Percentiles rank a stretch among this genome's conserved stretches.
phyloP scores from a whole-genome alignment of 2,329 filamentous ascomycete species.

The Chalaropsis ovoidea region DNA sequence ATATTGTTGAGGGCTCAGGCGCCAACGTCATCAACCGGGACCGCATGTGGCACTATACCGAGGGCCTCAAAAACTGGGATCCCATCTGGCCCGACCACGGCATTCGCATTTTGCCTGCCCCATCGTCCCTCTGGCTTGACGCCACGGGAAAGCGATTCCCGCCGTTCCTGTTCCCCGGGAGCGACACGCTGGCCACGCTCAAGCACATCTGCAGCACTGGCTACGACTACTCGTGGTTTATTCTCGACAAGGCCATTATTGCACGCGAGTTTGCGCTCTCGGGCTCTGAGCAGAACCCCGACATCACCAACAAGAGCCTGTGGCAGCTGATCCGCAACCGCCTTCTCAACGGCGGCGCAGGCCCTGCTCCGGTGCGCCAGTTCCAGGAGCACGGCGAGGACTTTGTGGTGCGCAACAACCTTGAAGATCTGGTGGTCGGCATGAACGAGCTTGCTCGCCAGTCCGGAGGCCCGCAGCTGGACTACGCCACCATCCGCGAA shows the following conservation, averaged over 20 bases:
- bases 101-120: slow-evolving; percentile 50
- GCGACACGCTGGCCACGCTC: slow-evolving; percentile 48
- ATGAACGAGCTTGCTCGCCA: slow-evolving; percentile 49
- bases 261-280: slow-evolving; percentile 53
- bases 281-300: slow-evolving; percentile 54
- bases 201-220: slow-evolving; percentile 51
- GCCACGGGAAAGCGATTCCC: slow-evolving; percentile 50
- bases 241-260: slow-evolving; percentile 48
- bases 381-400: slow-evolving; percentile 50
- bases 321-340: slow-evolving; percentile 43
- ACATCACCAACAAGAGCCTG: slow-evolving; percentile 48
- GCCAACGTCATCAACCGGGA: slow-evolving; percentile 50
- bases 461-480: slow-evolving; percentile 40
- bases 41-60: slow-evolving; percentile 58
- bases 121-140: slow-evolving; percentile 54
- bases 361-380: slow-evolving; percentile 46
- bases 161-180: slow-evolving; percentile 46
- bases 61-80: slow-evolving; percentile 52
- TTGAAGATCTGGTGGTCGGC: slow-evolving; percentile 44
- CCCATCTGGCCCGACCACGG: slow-evolving; percentile 52
- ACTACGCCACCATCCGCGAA: slow-evolving; percentile 37
- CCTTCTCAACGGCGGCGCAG: slow-evolving; percentile 40
- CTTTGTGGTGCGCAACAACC: slow-evolving; percentile 48
- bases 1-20: slow-evolving; percentile 43
- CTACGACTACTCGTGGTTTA: slow-evolving; percentile 55